These are phyloP conservation scores for Tetradesmus obliquus DNA, from an alignment of 139 green algal species.

Conservation along the genomic window DNA sequence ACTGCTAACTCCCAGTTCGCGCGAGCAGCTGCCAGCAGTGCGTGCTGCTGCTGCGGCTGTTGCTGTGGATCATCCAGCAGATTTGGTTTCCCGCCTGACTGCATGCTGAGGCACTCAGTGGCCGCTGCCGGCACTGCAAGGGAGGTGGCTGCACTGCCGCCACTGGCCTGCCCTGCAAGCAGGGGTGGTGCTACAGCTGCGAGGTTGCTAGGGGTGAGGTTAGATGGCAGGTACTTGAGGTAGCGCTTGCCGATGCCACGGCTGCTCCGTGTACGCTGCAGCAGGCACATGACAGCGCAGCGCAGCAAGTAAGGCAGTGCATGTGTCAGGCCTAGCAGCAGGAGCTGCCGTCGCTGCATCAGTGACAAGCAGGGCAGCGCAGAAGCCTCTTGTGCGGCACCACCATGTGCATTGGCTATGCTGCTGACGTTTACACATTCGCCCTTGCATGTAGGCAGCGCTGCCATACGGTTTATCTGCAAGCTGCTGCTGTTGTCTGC, in stretches of 20 bases:
- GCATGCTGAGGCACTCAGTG: not conserved
- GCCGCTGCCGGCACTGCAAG: not conserved
- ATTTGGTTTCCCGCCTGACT: not conserved
- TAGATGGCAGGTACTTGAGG: conserved; percentile 21
- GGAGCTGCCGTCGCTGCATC: not conserved
- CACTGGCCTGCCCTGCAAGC: not conserved
- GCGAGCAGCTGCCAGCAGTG: not conserved
- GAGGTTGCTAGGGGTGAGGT: not conserved
- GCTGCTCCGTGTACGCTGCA: conserved; percentile 17
- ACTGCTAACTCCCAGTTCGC: not conserved
- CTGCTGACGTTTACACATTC: no score
- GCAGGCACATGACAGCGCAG: not conserved
- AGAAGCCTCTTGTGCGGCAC: no score
- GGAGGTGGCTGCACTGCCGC: not conserved
- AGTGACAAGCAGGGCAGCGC: no score
- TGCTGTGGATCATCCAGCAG: not conserved
- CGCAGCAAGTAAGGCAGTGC: not conserved
- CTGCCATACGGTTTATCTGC: no score
- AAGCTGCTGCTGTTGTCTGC: no score
- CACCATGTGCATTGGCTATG: no score
- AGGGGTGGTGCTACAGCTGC: not conserved
- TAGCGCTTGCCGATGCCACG: conserved; percentile 12
- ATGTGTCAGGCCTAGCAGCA: no score
- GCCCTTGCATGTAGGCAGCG: no score
- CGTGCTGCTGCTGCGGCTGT: conserved; percentile 3